These are phyloP conservation scores for Wallacemonas sp. DNA, from an alignment of 208 protist genomes.

Conservation along the genomic window DNA sequence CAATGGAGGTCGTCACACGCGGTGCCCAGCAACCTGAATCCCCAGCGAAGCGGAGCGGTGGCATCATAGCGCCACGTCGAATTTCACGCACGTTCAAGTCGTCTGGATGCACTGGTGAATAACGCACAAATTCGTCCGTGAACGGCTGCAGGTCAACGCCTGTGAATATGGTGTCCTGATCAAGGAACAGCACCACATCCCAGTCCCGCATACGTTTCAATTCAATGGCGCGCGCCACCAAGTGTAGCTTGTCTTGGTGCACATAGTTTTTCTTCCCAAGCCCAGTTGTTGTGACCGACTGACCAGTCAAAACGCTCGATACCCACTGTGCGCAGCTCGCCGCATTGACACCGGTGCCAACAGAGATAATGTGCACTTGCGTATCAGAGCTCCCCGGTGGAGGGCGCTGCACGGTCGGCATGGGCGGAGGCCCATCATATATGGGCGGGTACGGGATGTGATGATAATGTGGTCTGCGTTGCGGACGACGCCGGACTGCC, in stretches of 20 bases:
- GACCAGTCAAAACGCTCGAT: background rate
- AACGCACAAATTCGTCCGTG: conserved; percentile 3
- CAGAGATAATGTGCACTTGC: conserved; percentile 13
- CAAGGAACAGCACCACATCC: conserved; percentile 5
- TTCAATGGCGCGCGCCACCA: background rate
- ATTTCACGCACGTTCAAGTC: conserved; percentile 11
- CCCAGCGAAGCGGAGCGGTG: conserved; percentile 1
- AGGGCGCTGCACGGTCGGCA: conserved; percentile 19
- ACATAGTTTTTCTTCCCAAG: background rate
- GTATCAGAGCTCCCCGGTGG: conserved; percentile 3
- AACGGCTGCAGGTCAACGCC: conserved; percentile 4
- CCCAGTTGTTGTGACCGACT: background rate
- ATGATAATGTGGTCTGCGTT: no score
- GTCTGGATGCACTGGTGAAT: conserved; percentile 1
- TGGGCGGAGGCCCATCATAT: no score
- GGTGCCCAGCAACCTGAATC: conserved; percentile 11
- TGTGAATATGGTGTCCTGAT: conserved; percentile 5
- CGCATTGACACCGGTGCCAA: conserved; percentile 14
- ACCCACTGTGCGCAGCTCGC: conserved; percentile 26
- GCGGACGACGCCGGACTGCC: no score
- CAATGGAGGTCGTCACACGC: background rate
- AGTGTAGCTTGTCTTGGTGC: background rate
- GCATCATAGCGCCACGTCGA: background rate
- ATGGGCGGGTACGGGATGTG: no score
- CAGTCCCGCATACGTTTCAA: conserved; percentile 3